Evolutionary conservation across 139 green algal species (phyloP).

Genomic region (Desmodesmus armatus): DNA sequence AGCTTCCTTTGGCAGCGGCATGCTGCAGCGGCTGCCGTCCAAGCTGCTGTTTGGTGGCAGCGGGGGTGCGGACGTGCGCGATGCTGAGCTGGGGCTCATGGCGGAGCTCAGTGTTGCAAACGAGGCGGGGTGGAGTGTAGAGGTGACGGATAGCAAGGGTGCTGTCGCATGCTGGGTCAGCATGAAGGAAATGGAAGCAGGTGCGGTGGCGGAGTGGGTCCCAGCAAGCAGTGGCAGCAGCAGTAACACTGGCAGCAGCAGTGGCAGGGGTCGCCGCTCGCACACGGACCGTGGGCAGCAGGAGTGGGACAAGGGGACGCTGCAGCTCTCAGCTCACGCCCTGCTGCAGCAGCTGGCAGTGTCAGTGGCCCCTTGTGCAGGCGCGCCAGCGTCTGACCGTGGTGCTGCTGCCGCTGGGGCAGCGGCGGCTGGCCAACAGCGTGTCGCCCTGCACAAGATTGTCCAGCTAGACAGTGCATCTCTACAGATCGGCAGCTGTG

Average conservation of each 20-base stretch:
- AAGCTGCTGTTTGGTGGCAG: neutral
- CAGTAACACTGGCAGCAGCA: neutral
- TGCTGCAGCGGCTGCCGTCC: constrained; percentile 19
- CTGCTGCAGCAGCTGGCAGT: constrained; percentile 23
- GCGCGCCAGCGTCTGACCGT: no score
- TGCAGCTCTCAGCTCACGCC: no score
- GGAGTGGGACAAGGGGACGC: no score
- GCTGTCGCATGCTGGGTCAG: neutral
- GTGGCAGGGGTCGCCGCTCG: neutral
- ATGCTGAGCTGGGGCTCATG: neutral
- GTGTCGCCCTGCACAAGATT: constrained; percentile 29
- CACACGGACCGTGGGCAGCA: neutral
- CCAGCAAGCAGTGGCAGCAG: neutral
- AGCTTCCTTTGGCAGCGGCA: no score
- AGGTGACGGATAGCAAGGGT: neutral
- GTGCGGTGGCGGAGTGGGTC: neutral
- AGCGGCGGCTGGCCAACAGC: neutral
- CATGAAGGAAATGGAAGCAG: constrained; percentile 7
- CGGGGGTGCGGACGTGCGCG: neutral
- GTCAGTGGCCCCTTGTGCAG: constrained; percentile 4
- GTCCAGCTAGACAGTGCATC: constrained; percentile 3
- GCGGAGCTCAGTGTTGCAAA: neutral
- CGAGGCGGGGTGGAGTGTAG: neutral
- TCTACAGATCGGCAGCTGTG: neutral
- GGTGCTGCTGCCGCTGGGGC: no score